Conservation (phyloP, 2,329 filamentous ascomycete species). For the Aspergillus japonicus region DNA sequence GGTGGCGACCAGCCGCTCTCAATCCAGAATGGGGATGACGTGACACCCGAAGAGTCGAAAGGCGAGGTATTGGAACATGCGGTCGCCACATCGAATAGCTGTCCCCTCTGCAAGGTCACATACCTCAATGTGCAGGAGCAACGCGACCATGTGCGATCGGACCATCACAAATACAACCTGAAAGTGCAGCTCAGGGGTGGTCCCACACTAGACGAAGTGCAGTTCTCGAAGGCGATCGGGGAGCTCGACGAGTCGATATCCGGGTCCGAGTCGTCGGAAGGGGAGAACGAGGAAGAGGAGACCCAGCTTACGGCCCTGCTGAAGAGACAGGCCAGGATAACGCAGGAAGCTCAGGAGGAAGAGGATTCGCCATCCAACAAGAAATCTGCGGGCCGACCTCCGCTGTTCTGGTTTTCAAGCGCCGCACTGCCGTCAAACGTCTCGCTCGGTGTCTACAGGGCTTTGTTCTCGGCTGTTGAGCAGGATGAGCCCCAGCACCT, state of each 20-base stretch:
- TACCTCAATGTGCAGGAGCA: constrained; percentile 78
- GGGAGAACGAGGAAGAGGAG: constrained; percentile 62
- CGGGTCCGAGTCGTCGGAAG: constrained; percentile 66
- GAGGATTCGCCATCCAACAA: constrained; percentile 46
- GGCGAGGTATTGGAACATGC: constrained; percentile 40
- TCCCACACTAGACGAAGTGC: constrained; percentile 69
- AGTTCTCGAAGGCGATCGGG: constrained; percentile 83
- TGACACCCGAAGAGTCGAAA: constrained; percentile 25
- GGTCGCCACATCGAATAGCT: constrained; percentile 64
- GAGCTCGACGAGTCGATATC: constrained; percentile 93
- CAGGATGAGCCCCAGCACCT: constrained; percentile 63
- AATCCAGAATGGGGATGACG: constrained; percentile 23
- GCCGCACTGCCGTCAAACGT: constrained; percentile 71
- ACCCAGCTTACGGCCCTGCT: constrained; percentile 68
- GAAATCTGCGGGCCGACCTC: constrained; percentile 63
- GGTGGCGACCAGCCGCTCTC: constrained; percentile 39
- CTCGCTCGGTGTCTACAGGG: constrained; percentile 82
- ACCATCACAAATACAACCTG: constrained; percentile 90
- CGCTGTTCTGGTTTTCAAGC: constrained; percentile 82
- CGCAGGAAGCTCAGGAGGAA: constrained; percentile 50
- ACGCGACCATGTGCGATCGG: constrained; percentile 80
- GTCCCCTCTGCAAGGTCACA: constrained; percentile 72
- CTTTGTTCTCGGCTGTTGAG: constrained; percentile 72
- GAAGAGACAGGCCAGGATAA: constrained; percentile 77
- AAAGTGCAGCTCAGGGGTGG: constrained; percentile 82